Evolutionary conservation across 2,329 filamentous ascomycete genomes (phyloP).

Genomic region (Colletotrichum agaves): DNA sequence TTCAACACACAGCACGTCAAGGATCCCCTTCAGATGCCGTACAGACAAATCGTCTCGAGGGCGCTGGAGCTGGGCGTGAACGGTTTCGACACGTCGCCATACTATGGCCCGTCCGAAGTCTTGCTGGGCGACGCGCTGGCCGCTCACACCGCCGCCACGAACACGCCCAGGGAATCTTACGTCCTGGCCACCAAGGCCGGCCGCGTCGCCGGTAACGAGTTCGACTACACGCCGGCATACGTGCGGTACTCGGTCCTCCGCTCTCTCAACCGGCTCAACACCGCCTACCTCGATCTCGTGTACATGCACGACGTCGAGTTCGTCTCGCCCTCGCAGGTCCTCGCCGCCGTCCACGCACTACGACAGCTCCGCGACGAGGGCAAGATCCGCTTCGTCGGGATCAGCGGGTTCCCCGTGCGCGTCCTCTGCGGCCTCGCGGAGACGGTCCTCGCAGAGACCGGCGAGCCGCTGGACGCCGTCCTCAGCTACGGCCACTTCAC

Average conservation of each 20-base stretch:
- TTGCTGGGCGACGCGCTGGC: conserved; percentile 41
- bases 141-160: conserved; percentile 70
- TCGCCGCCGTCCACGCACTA: conserved; percentile 75
- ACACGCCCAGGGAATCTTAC: conserved; percentile 18
- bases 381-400: conserved; percentile 83
- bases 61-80: conserved; percentile 33
- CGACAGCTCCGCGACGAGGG: conserved; percentile 80
- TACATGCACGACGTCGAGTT: conserved; percentile 88
- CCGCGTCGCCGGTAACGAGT: conserved; percentile 30
- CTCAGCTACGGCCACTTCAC: conserved; percentile 35
- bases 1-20: conserved; percentile 87
- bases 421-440: conserved; percentile 78
- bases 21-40: conserved; percentile 35
- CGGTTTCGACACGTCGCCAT: conserved; percentile 36
- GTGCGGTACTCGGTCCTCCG: conserved; percentile 69
- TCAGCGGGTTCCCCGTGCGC: conserved; percentile 87
- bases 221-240: conserved; percentile 34
- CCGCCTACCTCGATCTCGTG: conserved; percentile 78
- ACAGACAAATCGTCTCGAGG: conserved; percentile 31
- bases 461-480: conserved; percentile 25
- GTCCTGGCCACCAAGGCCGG: conserved; percentile 45
- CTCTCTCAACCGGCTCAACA: conserved; percentile 72
- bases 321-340: conserved; percentile 72
- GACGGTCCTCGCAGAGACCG: conserved; percentile 23
- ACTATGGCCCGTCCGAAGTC: conserved; percentile 35